Percentiles rank a stretch among this genome's conserved stretches.
These are phyloP conservation scores for Capsicum baccatum DNA, from an alignment of 257 asterid genomes.

Conservation along the genomic window DNA sequence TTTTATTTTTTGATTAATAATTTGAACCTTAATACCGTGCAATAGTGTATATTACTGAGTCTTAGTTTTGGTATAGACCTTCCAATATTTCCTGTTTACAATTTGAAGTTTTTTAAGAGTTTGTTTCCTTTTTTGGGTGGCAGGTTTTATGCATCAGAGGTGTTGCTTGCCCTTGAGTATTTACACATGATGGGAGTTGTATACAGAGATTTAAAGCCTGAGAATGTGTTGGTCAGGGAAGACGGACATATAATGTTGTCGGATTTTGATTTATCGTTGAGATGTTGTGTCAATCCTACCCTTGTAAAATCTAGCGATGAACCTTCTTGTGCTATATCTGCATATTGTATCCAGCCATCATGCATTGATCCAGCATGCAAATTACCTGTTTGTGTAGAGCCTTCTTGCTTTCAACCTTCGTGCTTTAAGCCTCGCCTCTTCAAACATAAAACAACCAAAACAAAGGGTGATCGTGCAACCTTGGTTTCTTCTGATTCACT, in stretches of 20 bases:
- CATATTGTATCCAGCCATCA: conserved; percentile 78
- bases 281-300: conserved; percentile 82
- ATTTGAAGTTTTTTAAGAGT: not conserved
- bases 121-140: conserved; percentile 26
- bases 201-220: conserved; percentile 89
- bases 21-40: not conserved
- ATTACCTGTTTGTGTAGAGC: conserved; percentile 74
- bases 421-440: conserved; percentile 87
- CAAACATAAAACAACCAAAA: conserved; percentile 54
- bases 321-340: conserved; percentile 61
- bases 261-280: conserved; percentile 82
- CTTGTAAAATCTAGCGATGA: conserved; percentile 55
- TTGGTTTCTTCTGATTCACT: conserved; percentile 48
- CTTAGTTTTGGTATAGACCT: not conserved
- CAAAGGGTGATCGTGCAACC: conserved; percentile 45
- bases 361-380: conserved; percentile 78
- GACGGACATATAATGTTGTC: conserved; percentile 97
- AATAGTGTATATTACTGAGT: not conserved
- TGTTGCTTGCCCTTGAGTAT: conserved; percentile 88
- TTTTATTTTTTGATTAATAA: not conserved
- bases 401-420: conserved; percentile 83
- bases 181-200: conserved; percentile 97
- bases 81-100: not conserved
- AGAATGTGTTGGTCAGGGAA: conserved; percentile 87
- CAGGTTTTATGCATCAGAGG: conserved; percentile 91